Evolutionary conservation across 257 asterid species (phyloP).

Genomic region (Scutellaria barbata): DNA sequence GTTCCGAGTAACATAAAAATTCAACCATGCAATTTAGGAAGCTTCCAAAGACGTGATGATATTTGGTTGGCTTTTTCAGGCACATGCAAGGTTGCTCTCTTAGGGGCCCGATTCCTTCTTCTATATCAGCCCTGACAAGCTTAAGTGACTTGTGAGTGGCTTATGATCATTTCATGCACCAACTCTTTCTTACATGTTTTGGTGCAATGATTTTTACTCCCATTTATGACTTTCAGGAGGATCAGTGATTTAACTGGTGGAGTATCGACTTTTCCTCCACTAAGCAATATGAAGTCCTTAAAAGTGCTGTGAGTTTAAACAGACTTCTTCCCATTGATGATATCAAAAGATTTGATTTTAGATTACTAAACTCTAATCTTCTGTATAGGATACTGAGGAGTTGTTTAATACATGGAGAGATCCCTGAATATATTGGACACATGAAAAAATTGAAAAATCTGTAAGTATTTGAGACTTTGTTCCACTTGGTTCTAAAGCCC

Average conservation of each 20-base stretch:
- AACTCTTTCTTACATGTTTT: neutral
- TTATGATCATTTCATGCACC: neutral
- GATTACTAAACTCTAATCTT: conserved; percentile 25
- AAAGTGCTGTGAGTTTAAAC: conserved; percentile 68
- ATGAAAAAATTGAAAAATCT: conserved; percentile 69
- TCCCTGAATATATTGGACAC: conserved; percentile 66
- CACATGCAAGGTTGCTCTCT: conserved; percentile 93
- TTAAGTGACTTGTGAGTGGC: conserved; percentile 74
- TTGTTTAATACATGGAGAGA: conserved; percentile 66
- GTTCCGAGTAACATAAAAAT: too few relatives aligned
- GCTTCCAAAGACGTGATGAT: neutral
- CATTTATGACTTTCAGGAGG: conserved; percentile 65
- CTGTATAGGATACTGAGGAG: conserved; percentile 61
- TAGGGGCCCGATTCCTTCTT: conserved; percentile 86
- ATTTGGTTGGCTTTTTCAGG: conserved; percentile 49
- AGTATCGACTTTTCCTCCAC: conserved; percentile 67
- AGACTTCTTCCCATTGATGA: conserved; percentile 13
- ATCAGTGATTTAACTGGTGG: conserved; percentile 77
- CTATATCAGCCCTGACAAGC: conserved; percentile 66
- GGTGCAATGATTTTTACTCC: conserved; percentile 16
- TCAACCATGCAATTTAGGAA: neutral
- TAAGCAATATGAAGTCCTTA: conserved; percentile 54
- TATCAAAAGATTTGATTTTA: conserved; percentile 9
- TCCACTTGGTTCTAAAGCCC: neutral
- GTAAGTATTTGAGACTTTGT: conserved; percentile 51